Evolutionary conservation across 331 rosid genomes (phyloP).

Genomic region (Erythrophleum ivorense): DNA sequence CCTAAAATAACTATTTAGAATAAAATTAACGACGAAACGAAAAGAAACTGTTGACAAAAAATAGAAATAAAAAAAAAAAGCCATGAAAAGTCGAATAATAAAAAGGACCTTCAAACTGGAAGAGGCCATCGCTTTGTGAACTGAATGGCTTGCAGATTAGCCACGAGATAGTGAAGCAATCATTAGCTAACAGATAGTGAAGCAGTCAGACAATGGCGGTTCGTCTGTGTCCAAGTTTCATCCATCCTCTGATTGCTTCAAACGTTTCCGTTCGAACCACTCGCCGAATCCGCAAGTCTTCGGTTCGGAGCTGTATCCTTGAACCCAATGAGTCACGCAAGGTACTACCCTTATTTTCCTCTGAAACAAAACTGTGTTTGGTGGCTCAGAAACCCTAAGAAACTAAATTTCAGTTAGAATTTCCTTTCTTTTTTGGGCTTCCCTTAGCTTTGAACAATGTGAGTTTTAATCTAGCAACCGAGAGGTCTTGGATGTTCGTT

Average conservation of each 20-base stretch:
- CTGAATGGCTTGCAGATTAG: neutral
- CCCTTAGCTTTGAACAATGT: neutral
- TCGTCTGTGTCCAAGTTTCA: conserved; percentile 52
- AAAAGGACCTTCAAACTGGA: neutral
- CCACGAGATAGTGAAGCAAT: neutral
- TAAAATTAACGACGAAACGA: too few relatives aligned
- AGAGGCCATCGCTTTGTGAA: neutral
- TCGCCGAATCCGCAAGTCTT: conserved; percentile 35
- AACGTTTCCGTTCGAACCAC: conserved; percentile 28
- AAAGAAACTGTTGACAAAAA: too few relatives aligned
- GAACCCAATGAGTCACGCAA: conserved; percentile 54
- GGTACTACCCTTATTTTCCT: conserved; percentile 45
- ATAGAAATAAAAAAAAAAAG: too few relatives aligned
- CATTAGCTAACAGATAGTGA: neutral
- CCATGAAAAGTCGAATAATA: neutral
- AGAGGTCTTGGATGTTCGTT: neutral
- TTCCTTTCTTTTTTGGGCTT: neutral
- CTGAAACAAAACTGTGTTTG: neutral
- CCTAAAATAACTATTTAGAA: too few relatives aligned
- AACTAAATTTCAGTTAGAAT: neutral
- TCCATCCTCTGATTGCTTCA: conserved; percentile 41
- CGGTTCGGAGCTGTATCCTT: conserved; percentile 53
- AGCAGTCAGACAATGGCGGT: conserved; percentile 50
- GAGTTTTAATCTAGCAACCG: neutral
- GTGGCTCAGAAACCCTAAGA: conserved; percentile 1